Conservation (phyloP, 2,329 filamentous ascomycete genomes). For the Fusarium sp. region DNA sequence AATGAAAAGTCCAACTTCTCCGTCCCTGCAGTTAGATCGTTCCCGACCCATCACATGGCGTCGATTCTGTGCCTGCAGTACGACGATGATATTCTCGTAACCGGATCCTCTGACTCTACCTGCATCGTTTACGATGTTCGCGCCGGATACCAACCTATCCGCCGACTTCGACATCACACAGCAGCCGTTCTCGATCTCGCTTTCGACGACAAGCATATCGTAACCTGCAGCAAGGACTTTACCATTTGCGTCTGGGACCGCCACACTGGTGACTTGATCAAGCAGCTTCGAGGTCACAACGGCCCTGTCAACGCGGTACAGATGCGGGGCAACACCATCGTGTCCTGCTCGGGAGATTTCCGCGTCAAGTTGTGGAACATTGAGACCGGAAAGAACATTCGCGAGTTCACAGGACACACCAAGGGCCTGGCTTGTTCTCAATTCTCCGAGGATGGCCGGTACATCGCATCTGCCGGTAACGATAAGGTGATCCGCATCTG, state of each 20-base stretch:
- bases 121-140: conserved; percentile 93
- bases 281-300: conserved; percentile 83
- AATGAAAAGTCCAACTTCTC: conserved; percentile 59
- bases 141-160: conserved; percentile 81
- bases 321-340: conserved; percentile 90
- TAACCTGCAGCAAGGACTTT: conserved; percentile 96
- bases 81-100: conserved; percentile 91
- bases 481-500: conserved; percentile 97
- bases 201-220: conserved; percentile 90
- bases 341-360: conserved; percentile 94
- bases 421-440: conserved; percentile 96
- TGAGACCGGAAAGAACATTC: conserved; percentile 85
- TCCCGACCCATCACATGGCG: conserved; percentile 80
- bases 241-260: conserved; percentile 96
- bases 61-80: conserved; percentile 97
- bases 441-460: conserved; percentile 94
- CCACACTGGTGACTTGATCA: conserved; percentile 77
- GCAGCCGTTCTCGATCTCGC: conserved; percentile 94
- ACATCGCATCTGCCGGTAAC: conserved; percentile 93
- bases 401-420: conserved; percentile 89
- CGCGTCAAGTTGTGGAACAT: conserved; percentile 96
- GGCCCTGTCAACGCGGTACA: conserved; percentile 98
- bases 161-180: conserved; percentile 79
- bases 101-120: conserved; percentile 90
- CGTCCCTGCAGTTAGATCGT: conserved; percentile 66